These are phyloP conservation scores for Eucalyptus regnans DNA, from an alignment of 345 rosid genomes.

Conservation along the genomic window DNA sequence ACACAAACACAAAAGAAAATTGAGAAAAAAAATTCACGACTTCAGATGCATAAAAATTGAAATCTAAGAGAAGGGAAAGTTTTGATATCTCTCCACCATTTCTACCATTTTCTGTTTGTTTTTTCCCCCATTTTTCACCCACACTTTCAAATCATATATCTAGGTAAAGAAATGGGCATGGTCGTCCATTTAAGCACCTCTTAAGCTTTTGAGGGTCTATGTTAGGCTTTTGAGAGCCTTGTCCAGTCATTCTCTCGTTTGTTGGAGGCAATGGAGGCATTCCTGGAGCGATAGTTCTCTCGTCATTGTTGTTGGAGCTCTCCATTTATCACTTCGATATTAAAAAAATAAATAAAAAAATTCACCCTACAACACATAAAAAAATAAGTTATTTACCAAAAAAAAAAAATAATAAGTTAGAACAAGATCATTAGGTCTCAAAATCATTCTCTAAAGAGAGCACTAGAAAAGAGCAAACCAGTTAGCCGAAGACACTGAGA, in stretches of 20 bases:
- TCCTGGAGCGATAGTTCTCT: not conserved
- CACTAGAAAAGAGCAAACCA: not conserved
- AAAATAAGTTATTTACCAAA: not conserved
- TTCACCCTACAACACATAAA: not conserved
- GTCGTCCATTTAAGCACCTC: not conserved
- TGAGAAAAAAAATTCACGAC: not conserved
- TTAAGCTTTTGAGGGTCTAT: not conserved
- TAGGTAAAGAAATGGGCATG: not conserved
- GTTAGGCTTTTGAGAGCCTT: not conserved
- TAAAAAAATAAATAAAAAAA: not conserved
- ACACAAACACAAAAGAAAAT: not conserved
- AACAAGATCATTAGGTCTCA: not conserved
- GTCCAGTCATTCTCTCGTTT: slow-evolving; percentile 5
- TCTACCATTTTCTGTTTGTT: not conserved
- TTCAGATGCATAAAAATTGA: not conserved
- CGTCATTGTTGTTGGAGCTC: not conserved
- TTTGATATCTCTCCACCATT: not conserved
- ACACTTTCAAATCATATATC: not conserved
- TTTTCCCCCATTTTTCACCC: not conserved
- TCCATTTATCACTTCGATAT: not conserved
- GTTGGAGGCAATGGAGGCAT: not conserved
- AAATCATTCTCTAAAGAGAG: not conserved
- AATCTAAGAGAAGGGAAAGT: not conserved
- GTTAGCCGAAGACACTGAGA: not conserved
- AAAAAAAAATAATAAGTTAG: not conserved